A percentile compares a stretch with the other conserved stretches of the same genome.
Evolutionary conservation across 306 rosid genomes (phyloP).

Genomic region (Luffa aegyptiaca): DNA sequence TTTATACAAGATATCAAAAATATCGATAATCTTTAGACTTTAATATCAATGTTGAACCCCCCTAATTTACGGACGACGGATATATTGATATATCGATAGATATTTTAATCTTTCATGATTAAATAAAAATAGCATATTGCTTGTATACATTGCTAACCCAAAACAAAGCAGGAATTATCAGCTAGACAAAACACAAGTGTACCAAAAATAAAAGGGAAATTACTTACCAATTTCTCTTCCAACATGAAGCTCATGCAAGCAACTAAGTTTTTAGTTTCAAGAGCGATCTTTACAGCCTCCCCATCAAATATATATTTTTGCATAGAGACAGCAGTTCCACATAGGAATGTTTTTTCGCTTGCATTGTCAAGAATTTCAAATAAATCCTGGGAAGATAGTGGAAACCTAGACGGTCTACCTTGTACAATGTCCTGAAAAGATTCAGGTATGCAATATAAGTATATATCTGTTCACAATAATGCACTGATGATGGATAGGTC

Average conservation of each 20-base stretch:
- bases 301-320: slow-evolving; percentile 63
- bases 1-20: not conserved
- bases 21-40: not conserved
- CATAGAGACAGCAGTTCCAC: slow-evolving; percentile 57
- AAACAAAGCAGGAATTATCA: not conserved
- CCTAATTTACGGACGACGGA: not conserved
- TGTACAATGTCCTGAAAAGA: slow-evolving; percentile 65
- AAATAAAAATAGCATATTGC: not conserved
- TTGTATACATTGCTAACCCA: not conserved
- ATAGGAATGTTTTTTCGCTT: slow-evolving; percentile 70
- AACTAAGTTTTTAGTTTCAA: slow-evolving; percentile 65
- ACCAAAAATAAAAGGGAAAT: not conserved
- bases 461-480: not conserved
- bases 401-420: slow-evolving; percentile 45
- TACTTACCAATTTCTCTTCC: slow-evolving; percentile 68
- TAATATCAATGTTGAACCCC: not conserved
- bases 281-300: slow-evolving; percentile 62
- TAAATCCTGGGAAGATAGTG: slow-evolving; percentile 51
- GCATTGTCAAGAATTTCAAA: slow-evolving; percentile 69
- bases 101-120: not conserved
- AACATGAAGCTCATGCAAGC: slow-evolving; percentile 76
- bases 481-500: not conserved
- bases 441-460: slow-evolving; percentile 10
- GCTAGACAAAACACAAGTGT: not conserved
- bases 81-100: not conserved